phyloP scores from a whole-genome alignment of 495 filamentous ascomycete genomes.

The Lasiosphaeria miniovina region DNA sequence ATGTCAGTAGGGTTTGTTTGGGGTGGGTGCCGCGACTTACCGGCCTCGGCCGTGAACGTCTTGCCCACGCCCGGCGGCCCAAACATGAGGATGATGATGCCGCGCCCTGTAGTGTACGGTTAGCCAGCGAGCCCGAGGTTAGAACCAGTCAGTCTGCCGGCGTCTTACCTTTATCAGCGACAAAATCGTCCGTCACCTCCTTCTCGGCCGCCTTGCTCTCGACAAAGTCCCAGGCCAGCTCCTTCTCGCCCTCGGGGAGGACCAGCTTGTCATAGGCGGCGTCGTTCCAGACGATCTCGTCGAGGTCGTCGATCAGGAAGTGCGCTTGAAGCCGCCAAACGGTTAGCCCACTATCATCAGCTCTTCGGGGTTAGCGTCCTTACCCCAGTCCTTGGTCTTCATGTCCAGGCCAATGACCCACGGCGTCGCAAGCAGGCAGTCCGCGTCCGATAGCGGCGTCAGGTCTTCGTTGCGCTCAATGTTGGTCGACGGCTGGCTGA shows the following conservation, averaged over 20 bases:
- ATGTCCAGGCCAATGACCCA: conserved; percentile 37
- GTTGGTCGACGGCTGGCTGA: background rate
- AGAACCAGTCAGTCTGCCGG: too few species aligned
- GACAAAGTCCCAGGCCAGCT: conserved; percentile 48
- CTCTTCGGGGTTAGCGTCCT: too few species aligned
- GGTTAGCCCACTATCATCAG: background rate
- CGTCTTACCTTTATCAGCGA: conserved; percentile 46
- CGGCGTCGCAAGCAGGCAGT: conserved; percentile 33
- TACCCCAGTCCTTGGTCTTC: conserved; percentile 35
- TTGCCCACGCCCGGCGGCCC: conserved; percentile 57
- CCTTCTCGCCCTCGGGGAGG: conserved; percentile 44
- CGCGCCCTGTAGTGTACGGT: conserved; percentile 21
- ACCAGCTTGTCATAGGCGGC: conserved; percentile 53
- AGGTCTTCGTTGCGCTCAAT: conserved; percentile 15
- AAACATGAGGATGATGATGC: conserved; percentile 53
- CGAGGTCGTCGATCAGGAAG: conserved; percentile 20
- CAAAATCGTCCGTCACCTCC: conserved; percentile 52
- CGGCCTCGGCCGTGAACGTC: conserved; percentile 52
- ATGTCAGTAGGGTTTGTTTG: background rate
- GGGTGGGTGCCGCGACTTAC: conserved; percentile 1
- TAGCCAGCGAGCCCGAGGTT: too few species aligned
- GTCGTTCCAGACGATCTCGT: conserved; percentile 44
- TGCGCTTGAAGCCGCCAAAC: background rate
- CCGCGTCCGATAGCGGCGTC: conserved; percentile 29
- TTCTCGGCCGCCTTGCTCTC: conserved; percentile 26